These are phyloP conservation scores for Arbutus unedo DNA, from an alignment of 148 eudicot genomes.

Conservation along the genomic window DNA sequence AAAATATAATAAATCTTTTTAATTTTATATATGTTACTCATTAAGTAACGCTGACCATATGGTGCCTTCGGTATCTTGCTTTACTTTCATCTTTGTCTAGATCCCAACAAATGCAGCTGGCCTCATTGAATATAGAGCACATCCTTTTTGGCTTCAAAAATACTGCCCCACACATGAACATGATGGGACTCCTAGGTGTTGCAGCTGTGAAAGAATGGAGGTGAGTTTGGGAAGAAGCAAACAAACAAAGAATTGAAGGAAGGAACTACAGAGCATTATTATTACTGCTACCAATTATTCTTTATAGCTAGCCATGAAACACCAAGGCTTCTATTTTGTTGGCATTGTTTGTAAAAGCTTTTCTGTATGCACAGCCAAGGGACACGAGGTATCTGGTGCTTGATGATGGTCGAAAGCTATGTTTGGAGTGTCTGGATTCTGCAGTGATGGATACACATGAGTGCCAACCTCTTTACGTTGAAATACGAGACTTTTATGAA, in stretches of 20 bases:
- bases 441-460: constrained; percentile 92
- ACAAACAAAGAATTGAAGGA: neutral
- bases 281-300: neutral
- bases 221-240: constrained; percentile 31
- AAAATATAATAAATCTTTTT: neutral
- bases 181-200: constrained; percentile 90
- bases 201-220: constrained; percentile 99
- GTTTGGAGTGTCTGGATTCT: constrained; percentile 92
- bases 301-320: neutral
- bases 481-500: constrained; percentile 91
- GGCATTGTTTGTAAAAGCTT: constrained; percentile 7
- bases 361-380: constrained; percentile 48
- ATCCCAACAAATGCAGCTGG: constrained; percentile 84
- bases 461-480: constrained; percentile 93
- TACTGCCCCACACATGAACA: constrained; percentile 90
- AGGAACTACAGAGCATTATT: neutral
- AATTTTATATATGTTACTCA: neutral
- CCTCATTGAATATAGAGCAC: constrained; percentile 92
- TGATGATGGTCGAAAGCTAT: constrained; percentile 93
- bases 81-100: constrained; percentile 30
- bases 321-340: constrained; percentile 5
- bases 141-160: constrained; percentile 94
- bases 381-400: constrained; percentile 68
- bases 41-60: neutral
- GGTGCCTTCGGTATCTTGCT: neutral